A percentile compares a stretch with the other conserved stretches of the same genome.
These are phyloP conservation scores for Rossbeevera mucosa DNA, from an alignment of 768 basidiomycete species.

Conservation along the genomic window DNA sequence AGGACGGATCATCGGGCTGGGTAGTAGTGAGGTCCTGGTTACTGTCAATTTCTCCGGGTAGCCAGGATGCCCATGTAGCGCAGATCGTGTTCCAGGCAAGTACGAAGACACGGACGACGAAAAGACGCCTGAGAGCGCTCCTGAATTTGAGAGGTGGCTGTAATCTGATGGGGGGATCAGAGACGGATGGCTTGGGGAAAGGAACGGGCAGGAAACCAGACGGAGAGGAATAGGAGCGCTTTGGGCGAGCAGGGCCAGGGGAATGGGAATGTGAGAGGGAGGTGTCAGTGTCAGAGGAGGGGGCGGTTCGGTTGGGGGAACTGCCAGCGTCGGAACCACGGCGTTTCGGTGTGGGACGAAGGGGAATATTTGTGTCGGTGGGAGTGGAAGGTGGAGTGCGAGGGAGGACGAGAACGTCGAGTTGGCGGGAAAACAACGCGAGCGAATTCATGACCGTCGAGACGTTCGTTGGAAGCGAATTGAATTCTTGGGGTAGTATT, in stretches of 20 bases:
- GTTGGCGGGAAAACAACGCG: constrained; percentile 73
- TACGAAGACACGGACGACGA: constrained; percentile 67
- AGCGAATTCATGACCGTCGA: constrained; percentile 69
- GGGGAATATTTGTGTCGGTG: constrained; percentile 32
- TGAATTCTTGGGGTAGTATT: background rate
- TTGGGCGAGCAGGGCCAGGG: constrained; percentile 34
- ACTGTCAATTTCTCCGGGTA: constrained; percentile 22
- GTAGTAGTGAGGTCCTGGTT: constrained; percentile 6
- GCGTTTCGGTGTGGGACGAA: constrained; percentile 21
- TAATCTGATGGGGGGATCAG: constrained; percentile 33
- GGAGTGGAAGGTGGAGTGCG: constrained; percentile 58
- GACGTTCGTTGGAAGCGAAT: background rate
- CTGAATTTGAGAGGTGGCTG: constrained; percentile 37
- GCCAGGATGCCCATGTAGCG: constrained; percentile 52
- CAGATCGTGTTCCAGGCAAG: constrained; percentile 67
- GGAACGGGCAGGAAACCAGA: constrained; percentile 43
- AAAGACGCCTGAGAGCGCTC: constrained; percentile 51
- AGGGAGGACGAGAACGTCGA: constrained; percentile 67
- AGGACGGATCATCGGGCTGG: constrained; percentile 7
- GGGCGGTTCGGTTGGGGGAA: constrained; percentile 45
- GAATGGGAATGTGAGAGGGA: constrained; percentile 30
- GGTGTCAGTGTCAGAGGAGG: constrained; percentile 53
- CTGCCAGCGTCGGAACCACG: constrained; percentile 25
- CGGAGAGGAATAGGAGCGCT: constrained; percentile 64
- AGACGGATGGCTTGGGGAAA: constrained; percentile 27